Conservation (phyloP, 139 green algal species). For the Ettlia oleoabundans region DNA sequence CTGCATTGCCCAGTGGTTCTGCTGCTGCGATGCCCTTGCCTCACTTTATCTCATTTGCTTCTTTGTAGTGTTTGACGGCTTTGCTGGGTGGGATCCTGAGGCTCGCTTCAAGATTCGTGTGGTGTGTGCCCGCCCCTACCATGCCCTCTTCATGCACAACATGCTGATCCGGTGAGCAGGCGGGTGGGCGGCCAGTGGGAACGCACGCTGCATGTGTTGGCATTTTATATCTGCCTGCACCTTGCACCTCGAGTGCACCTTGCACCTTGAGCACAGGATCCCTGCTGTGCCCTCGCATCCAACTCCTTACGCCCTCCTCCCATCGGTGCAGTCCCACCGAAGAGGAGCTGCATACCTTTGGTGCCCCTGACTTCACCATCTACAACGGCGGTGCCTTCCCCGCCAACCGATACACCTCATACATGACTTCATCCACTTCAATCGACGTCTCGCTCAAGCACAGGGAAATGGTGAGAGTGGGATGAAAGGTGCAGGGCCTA, state of each 20-base stretch:
- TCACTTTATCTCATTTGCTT: too few species aligned
- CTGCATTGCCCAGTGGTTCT: too few species aligned
- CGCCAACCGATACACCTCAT: conserved; percentile 85
- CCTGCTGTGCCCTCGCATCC: neutral
- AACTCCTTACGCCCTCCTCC: too few species aligned
- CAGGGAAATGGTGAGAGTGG: conserved; percentile 69
- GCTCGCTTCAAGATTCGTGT: conserved; percentile 84
- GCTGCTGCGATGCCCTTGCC: too few species aligned
- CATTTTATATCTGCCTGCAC: too few species aligned
- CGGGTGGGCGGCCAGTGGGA: neutral
- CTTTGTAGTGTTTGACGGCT: conserved; percentile 74
- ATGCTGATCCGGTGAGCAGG: conserved; percentile 87
- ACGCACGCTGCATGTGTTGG: neutral
- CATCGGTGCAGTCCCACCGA: conserved; percentile 40
- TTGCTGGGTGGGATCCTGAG: conserved; percentile 82
- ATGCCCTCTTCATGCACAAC: conserved; percentile 99
- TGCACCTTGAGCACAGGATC: too few species aligned
- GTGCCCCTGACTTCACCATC: conserved; percentile 93
- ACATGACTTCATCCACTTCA: conserved; percentile 91
- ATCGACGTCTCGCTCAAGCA: conserved; percentile 86
- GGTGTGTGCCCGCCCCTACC: conserved; percentile 90
- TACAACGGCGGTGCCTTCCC: conserved; percentile 93
- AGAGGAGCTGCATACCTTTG: conserved; percentile 85
- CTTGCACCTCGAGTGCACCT: too few species aligned
- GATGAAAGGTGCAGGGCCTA: neutral